Percentiles rank a stretch among this genome's conserved stretches.
Conservation (phyloP, 2,329 filamentous ascomycete genomes). For the Elsinoe fawcettii region DNA sequence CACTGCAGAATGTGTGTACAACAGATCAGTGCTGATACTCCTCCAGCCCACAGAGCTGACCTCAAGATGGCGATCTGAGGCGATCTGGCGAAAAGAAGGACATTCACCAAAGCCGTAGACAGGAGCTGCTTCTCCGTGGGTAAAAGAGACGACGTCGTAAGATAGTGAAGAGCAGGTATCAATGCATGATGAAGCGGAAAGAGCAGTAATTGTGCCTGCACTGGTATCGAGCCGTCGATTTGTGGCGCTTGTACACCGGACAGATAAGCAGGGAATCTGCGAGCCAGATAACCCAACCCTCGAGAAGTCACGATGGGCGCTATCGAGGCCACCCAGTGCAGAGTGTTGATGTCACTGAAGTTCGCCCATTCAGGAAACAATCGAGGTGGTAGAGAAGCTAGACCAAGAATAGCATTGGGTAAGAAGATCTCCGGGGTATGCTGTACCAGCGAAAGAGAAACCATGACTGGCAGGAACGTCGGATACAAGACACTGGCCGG, state of each 20-base stretch:
- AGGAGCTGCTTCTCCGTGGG: constrained; percentile 81
- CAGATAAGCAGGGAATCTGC: constrained; percentile 28
- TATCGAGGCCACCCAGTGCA: constrained; percentile 75
- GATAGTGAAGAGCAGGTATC: constrained; percentile 62
- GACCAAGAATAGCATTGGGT: constrained; percentile 72
- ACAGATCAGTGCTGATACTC: constrained; percentile 62
- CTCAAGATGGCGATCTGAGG: constrained; percentile 40
- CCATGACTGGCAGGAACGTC: constrained; percentile 63
- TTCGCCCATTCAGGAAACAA: constrained; percentile 59
- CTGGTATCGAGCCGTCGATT: constrained; percentile 29
- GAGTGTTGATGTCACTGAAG: constrained; percentile 50
- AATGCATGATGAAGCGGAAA: constrained; percentile 80
- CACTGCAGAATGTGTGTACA: constrained; percentile 70
- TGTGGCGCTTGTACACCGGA: constrained; percentile 29
- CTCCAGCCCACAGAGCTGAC: constrained; percentile 49
- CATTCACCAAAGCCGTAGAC: constrained; percentile 71
- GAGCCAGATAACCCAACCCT: constrained; percentile 33
- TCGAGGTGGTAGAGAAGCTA: constrained; percentile 66
- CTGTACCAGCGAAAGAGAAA: constrained; percentile 64
- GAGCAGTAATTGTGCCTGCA: constrained; percentile 56
- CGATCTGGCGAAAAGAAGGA: constrained; percentile 68
- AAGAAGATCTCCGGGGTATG: constrained; percentile 56
- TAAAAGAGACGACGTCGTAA: constrained; percentile 83
- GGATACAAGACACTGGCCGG: constrained; percentile 89
- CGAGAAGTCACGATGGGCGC: constrained; percentile 55